Percentiles rank a stretch among this genome's conserved stretches.
Conservation (phyloP, 495 filamentous ascomycete species). For the Annulohypoxylon bovei region DNA sequence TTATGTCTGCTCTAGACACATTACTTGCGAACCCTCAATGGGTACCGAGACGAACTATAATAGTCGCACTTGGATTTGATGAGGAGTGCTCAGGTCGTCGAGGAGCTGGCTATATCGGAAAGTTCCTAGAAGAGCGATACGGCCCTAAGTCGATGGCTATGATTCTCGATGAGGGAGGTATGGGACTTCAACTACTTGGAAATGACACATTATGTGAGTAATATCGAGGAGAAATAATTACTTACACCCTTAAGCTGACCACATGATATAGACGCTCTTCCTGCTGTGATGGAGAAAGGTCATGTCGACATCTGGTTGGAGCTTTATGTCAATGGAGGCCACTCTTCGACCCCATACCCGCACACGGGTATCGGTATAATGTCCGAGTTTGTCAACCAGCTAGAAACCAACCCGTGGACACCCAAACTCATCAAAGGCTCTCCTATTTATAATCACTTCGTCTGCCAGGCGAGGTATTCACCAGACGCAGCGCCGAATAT, state of each 20-base stretch:
- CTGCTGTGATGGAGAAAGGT: conserved; percentile 63
- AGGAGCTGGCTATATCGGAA: conserved; percentile 64
- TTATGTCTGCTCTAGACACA: conserved; percentile 69
- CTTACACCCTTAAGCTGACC: conserved; percentile 44
- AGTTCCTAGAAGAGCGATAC: conserved; percentile 60
- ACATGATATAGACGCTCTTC: conserved; percentile 59
- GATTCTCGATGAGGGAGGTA: conserved; percentile 71
- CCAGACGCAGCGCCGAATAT: conserved; percentile 46
- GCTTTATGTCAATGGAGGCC: conserved; percentile 67
- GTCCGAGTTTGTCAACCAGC: conserved; percentile 66
- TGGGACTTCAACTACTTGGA: conserved; percentile 57
- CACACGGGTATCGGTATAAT: conserved; percentile 74
- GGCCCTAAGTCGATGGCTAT: conserved; percentile 67
- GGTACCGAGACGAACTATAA: conserved; percentile 64
- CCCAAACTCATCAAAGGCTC: conserved; percentile 50
- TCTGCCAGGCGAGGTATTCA: conserved; percentile 57
- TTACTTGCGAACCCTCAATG: conserved; percentile 63
- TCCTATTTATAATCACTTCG: conserved; percentile 57
- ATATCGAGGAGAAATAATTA: conserved; percentile 14
- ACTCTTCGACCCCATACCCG: conserved; percentile 66
- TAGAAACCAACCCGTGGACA: conserved; percentile 68
- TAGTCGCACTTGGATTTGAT: conserved; percentile 73
- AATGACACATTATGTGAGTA: conserved; percentile 46
- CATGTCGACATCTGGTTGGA: conserved; percentile 61
- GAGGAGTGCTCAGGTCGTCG: conserved; percentile 70